These are phyloP conservation scores for Castanopsis chinensis DNA, from an alignment of 306 rosid species.

Conservation along the genomic window DNA sequence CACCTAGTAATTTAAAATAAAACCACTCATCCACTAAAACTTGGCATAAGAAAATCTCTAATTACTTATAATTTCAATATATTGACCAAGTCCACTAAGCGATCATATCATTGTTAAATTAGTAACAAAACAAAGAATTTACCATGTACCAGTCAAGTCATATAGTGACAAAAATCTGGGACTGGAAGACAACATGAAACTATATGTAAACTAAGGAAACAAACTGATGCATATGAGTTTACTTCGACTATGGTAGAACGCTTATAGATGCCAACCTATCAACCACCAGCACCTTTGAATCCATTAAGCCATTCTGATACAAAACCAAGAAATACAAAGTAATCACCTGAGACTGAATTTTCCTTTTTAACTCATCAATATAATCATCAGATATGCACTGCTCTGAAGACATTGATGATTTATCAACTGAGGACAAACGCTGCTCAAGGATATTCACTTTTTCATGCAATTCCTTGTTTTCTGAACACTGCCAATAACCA, in stretches of 20 bases:
- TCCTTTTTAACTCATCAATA: conserved; percentile 69
- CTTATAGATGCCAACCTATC: not conserved
- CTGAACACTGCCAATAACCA: conserved; percentile 62
- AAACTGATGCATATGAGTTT: not conserved
- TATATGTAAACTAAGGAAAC: not conserved
- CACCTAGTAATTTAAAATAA: not conserved
- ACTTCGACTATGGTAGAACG: not conserved
- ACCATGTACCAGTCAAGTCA: not conserved
- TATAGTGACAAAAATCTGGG: no score
- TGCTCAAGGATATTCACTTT: conserved; percentile 69
- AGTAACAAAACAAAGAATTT: not conserved
- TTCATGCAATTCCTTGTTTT: conserved; percentile 69
- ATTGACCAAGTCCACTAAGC: not conserved
- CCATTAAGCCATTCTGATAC: conserved; percentile 10
- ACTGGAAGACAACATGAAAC: not conserved
- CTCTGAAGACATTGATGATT: conserved; percentile 37
- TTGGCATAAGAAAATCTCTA: not conserved
- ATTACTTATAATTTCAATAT: not conserved
- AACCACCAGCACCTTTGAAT: conserved; percentile 5
- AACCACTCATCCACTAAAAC: not conserved
- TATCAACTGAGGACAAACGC: conserved; percentile 50
- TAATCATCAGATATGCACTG: conserved; percentile 48
- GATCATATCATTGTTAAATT: not conserved
- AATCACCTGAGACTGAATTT: conserved; percentile 83
- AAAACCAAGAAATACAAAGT: conserved; percentile 7